phyloP scores from a whole-genome alignment of 2,329 filamentous ascomycete genomes.

The Raffaelea albimanens region DNA sequence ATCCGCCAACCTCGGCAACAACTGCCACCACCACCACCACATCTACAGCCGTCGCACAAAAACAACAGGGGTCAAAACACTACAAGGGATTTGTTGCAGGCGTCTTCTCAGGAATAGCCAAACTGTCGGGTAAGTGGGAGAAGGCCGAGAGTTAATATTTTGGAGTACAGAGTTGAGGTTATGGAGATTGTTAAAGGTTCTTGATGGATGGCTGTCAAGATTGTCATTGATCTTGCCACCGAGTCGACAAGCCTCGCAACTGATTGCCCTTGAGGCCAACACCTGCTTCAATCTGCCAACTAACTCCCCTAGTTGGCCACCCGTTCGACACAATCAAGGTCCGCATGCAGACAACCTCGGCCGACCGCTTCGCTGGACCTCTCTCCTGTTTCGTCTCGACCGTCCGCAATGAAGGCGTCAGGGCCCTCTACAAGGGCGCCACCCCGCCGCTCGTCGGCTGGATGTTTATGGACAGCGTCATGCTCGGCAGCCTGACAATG shows the following conservation, averaged over 20 bases:
- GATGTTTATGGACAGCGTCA: slow-evolving; percentile 94
- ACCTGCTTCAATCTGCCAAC: too few species aligned
- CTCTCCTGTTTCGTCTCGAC: slow-evolving; percentile 80
- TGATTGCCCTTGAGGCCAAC: too few species aligned
- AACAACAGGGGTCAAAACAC: slow-evolving; percentile 34
- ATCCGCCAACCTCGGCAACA: too few species aligned
- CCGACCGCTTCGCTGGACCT: slow-evolving; percentile 72
- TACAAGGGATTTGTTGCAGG: slow-evolving; percentile 97
- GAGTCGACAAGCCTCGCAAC: too few species aligned
- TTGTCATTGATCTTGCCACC: too few species aligned
- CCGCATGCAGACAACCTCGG: slow-evolving; percentile 76
- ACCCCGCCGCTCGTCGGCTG: slow-evolving; percentile 87
- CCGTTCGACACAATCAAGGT: slow-evolving; percentile 97
- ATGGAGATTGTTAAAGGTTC: too few species aligned
- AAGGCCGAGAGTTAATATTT: too few species aligned
- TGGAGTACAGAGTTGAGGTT: too few species aligned
- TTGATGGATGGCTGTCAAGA: too few species aligned
- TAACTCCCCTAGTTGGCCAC: slow-evolving; percentile 41
- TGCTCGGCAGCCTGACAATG: slow-evolving; percentile 79
- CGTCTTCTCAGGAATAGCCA: slow-evolving; percentile 90
- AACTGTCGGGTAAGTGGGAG: slow-evolving; percentile 60
- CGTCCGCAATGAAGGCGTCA: slow-evolving; percentile 71
- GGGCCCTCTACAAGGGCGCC: slow-evolving; percentile 88
- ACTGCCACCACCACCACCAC: background rate
- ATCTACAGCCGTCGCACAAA: background rate